Conservation (phyloP, 768 basidiomycete genomes). For the Pleurotus platypus region DNA sequence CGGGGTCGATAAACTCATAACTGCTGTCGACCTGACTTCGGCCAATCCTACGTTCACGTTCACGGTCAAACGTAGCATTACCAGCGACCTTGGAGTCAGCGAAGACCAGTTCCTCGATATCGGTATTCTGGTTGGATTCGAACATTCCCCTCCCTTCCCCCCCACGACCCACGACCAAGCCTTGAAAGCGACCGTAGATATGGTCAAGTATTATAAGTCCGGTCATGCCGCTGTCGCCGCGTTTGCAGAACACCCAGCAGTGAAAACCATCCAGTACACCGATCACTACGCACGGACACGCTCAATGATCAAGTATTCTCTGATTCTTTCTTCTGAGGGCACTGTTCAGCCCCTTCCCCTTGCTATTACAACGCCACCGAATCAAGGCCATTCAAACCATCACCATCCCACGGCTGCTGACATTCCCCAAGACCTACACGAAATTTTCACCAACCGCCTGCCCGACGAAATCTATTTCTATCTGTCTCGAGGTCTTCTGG, state of each 20-base stretch:
- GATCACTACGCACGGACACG: slow-evolving; percentile 89
- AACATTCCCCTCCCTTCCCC: slow-evolving; percentile 75
- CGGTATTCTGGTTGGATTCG: slow-evolving; percentile 87
- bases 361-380: slow-evolving; percentile 49
- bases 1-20: slow-evolving; percentile 84
- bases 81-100: slow-evolving; percentile 53
- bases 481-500: slow-evolving; percentile 86
- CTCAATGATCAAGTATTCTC: slow-evolving; percentile 87
- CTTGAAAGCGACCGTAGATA: slow-evolving; percentile 83
- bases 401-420: slow-evolving; percentile 81
- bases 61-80: slow-evolving; percentile 72
- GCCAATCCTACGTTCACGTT: slow-evolving; percentile 74
- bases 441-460: slow-evolving; percentile 90
- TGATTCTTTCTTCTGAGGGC: slow-evolving; percentile 88
- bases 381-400: slow-evolving; percentile 50
- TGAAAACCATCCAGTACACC: slow-evolving; percentile 73
- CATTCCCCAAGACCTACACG: slow-evolving; percentile 87
- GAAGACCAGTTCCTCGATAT: slow-evolving; percentile 96
- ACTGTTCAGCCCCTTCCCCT: slow-evolving; percentile 76
- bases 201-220: slow-evolving; percentile 91
- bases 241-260: slow-evolving; percentile 76
- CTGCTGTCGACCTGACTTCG: slow-evolving; percentile 74
- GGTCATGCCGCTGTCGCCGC: slow-evolving; percentile 78
- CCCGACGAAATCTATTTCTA: slow-evolving; percentile 98
- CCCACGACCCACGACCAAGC: slow-evolving; percentile 79